A percentile compares a stretch with the other conserved stretches of the same genome.
Conservation (phyloP, 306 rosid genomes). For the Rosa rugosa region DNA sequence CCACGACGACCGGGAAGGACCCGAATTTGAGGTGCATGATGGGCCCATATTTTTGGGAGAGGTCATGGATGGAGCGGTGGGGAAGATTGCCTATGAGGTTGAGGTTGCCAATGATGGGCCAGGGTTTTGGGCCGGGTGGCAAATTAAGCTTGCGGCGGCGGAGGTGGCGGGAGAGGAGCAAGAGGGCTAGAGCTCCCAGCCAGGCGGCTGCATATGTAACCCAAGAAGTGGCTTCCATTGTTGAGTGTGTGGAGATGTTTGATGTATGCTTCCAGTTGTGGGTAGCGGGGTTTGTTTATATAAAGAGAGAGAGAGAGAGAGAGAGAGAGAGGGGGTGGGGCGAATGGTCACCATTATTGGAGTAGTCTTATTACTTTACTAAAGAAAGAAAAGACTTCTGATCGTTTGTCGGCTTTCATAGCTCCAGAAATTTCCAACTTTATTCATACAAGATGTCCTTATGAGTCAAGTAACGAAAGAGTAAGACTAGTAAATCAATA, state of each 20-base stretch:
- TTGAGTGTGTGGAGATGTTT: background rate
- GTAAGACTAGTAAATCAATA: no score
- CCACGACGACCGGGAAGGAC: conserved; percentile 60
- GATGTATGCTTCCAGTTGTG: background rate
- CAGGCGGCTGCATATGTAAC: conserved; percentile 37
- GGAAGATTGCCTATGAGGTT: conserved; percentile 74
- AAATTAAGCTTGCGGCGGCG: conserved; percentile 44
- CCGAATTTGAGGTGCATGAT: conserved; percentile 63
- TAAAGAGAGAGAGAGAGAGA: background rate
- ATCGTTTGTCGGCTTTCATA: background rate
- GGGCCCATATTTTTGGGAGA: conserved; percentile 63
- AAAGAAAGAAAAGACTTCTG: background rate
- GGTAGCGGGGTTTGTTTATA: background rate
- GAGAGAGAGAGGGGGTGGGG: no score
- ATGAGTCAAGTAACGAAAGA: background rate
- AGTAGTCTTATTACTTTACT: background rate
- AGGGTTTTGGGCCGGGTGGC: conserved; percentile 81
- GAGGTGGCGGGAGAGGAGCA: conserved; percentile 48
- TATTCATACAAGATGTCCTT: background rate
- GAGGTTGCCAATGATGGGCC: conserved; percentile 90
- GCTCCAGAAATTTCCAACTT: background rate
- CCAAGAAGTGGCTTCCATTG: conserved; percentile 35
- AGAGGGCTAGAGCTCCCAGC: conserved; percentile 37
- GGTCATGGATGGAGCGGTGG: conserved; percentile 57
- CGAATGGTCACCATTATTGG: background rate